Evolutionary conservation across 129 eudicot genomes (phyloP).

Genomic region (Gnaphalium uliginosum): DNA sequence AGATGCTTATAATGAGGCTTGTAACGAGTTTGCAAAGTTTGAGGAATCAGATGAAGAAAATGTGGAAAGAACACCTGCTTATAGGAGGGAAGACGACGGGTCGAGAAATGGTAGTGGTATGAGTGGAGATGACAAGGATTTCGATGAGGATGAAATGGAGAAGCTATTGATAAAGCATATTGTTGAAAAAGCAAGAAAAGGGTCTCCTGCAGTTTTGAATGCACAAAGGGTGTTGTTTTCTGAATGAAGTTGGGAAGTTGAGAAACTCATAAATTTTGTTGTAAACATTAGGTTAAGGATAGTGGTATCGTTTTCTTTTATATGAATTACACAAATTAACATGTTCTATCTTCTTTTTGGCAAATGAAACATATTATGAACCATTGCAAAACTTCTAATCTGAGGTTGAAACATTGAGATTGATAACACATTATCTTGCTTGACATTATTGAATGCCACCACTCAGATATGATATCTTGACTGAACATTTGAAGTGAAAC

Average conservation of each 20-base stretch:
- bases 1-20: conserved; percentile 75
- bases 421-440: too few species aligned
- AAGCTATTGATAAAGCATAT: conserved; percentile 69
- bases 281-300: background rate
- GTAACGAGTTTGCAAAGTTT: conserved; percentile 50
- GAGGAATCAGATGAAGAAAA: conserved; percentile 40
- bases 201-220: conserved; percentile 73
- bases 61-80: conserved; percentile 41
- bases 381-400: too few species aligned
- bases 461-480: too few species aligned
- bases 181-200: conserved; percentile 78
- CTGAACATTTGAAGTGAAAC: background rate
- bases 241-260: conserved; percentile 19
- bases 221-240: conserved; percentile 61
- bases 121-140: conserved; percentile 18
- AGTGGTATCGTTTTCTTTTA: conserved; percentile 3
- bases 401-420: too few species aligned
- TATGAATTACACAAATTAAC: background rate
- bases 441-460: too few species aligned
- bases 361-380: too few species aligned
- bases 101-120: background rate
- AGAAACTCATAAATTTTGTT: background rate
- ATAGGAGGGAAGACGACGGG: background rate
- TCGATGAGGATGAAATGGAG: conserved; percentile 62
- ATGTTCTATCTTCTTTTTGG: too few species aligned